Conservation (phyloP, 305 asterid genomes). For the Fraxinus greggii region DNA sequence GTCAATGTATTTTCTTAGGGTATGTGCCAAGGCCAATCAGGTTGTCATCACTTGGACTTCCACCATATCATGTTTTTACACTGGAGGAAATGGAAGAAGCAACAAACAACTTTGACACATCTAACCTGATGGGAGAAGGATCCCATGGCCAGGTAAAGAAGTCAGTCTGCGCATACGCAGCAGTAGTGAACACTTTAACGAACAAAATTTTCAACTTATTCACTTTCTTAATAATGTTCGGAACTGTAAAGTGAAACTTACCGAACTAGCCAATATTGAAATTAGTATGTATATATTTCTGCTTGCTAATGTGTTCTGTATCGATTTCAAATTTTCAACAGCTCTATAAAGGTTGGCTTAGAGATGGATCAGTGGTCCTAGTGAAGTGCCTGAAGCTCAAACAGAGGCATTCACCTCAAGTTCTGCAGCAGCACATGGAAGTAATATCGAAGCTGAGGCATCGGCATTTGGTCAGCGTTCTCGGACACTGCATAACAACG, state of each 20-base stretch:
- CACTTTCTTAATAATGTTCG: background rate
- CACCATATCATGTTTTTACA: conserved; percentile 81
- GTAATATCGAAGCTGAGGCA: conserved; percentile 87
- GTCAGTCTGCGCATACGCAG: background rate
- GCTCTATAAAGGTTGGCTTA: conserved; percentile 81
- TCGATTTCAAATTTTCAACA: conserved; percentile 25
- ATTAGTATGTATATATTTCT: background rate
- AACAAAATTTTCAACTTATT: background rate
- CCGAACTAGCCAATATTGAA: background rate
- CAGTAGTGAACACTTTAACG: background rate
- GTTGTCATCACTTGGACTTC: conserved; percentile 73
- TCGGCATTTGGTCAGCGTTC: conserved; percentile 81
- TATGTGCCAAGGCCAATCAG: conserved; percentile 69
- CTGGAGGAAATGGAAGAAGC: conserved; percentile 95
- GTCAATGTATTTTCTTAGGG: conserved; percentile 33
- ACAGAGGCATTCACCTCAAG: conserved; percentile 81
- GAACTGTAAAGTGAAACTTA: background rate
- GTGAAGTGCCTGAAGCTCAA: conserved; percentile 82
- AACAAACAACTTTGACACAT: conserved; percentile 71
- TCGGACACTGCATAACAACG: conserved; percentile 88
- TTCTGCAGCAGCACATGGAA: conserved; percentile 93
- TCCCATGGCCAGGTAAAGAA: conserved; percentile 70
- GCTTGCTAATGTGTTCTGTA: background rate
- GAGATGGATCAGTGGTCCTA: conserved; percentile 81
- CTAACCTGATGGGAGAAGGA: conserved; percentile 77